These are phyloP conservation scores for Parafenestella ontariensis DNA, from an alignment of 2,329 filamentous ascomycete genomes.

Conservation along the genomic window DNA sequence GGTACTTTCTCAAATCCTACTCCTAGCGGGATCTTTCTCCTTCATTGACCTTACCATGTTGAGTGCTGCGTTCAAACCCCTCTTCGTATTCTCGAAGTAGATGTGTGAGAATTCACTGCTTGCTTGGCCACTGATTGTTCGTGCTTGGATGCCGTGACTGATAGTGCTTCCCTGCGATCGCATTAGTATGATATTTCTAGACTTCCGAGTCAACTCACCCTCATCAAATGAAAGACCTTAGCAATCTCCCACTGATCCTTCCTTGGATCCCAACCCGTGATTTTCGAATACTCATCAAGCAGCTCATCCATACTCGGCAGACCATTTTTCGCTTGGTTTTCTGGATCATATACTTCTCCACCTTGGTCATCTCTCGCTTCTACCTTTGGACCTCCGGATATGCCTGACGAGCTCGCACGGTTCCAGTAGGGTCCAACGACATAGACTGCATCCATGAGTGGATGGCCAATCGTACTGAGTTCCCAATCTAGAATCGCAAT, in stretches of 20 bases:
- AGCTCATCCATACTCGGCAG: constrained; percentile 67
- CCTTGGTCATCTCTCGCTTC: constrained; percentile 47
- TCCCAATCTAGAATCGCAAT: constrained; percentile 97
- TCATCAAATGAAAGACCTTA: constrained; percentile 46
- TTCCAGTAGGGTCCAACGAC: constrained; percentile 62
- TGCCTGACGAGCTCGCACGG: constrained; percentile 39
- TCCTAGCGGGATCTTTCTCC: constrained; percentile 29
- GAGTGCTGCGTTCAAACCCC: constrained; percentile 39
- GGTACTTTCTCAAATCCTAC: constrained; percentile 7
- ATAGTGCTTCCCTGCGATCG: constrained; percentile 39
- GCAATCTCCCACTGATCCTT: constrained; percentile 43
- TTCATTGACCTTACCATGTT: constrained; percentile 36
- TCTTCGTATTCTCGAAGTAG: constrained; percentile 45
- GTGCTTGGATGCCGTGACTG: constrained; percentile 45
- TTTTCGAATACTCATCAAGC: constrained; percentile 69
- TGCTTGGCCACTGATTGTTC: constrained; percentile 46
- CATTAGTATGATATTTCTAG: background rate
- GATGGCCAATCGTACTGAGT: constrained; percentile 94
- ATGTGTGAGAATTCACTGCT: constrained; percentile 47
- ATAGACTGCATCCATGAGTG: constrained; percentile 87
- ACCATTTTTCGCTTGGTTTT: constrained; percentile 62
- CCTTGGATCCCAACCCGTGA: constrained; percentile 74
- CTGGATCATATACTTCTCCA: constrained; percentile 39
- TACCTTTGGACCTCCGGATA: constrained; percentile 43
- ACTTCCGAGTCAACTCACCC: constrained; percentile 25